Evolutionary conservation across 805 yeast species (phyloP).

Genomic region (Spathaspora boniae): DNA sequence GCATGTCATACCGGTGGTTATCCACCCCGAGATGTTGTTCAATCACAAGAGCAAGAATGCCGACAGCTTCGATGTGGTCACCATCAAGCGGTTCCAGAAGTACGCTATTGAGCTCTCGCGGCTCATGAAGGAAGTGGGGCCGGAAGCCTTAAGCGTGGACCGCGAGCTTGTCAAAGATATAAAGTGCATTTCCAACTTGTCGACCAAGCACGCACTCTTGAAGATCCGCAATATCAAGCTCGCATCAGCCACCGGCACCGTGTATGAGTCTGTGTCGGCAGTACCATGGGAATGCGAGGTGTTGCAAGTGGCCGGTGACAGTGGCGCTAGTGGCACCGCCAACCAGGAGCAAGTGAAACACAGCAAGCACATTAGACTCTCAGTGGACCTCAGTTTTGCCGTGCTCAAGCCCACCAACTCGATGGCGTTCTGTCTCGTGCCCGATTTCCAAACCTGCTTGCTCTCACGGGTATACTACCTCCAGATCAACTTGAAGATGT

Average conservation of each 20-base stretch:
- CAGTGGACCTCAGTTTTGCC: slow-evolving; percentile 26
- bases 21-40: slow-evolving; percentile 34
- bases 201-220: slow-evolving; percentile 25
- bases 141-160: slow-evolving; percentile 23
- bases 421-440: slow-evolving; percentile 31
- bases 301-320: slow-evolving; percentile 1
- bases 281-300: slow-evolving; percentile 19
- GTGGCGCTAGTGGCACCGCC: background rate
- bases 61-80: slow-evolving; percentile 31
- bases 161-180: slow-evolving; percentile 25
- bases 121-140: slow-evolving; percentile 20
- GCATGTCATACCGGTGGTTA: slow-evolving; percentile 32
- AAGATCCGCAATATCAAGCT: slow-evolving; percentile 17
- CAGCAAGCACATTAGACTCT: slow-evolving; percentile 20
- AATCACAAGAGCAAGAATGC: slow-evolving; percentile 22
- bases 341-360: slow-evolving; percentile 9
- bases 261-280: slow-evolving; percentile 10
- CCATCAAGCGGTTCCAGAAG: slow-evolving; percentile 28
- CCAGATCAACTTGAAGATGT: slow-evolving; percentile 20
- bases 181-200: slow-evolving; percentile 28
- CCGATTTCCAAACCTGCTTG: slow-evolving; percentile 37
- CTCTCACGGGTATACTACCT: slow-evolving; percentile 33
- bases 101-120: slow-evolving; percentile 27
- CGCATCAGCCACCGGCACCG: slow-evolving; percentile 7
- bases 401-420: slow-evolving; percentile 13